Evolutionary conservation across 352 stramenopile species (phyloP).

Genomic region (Phytophthora pluvialis): DNA sequence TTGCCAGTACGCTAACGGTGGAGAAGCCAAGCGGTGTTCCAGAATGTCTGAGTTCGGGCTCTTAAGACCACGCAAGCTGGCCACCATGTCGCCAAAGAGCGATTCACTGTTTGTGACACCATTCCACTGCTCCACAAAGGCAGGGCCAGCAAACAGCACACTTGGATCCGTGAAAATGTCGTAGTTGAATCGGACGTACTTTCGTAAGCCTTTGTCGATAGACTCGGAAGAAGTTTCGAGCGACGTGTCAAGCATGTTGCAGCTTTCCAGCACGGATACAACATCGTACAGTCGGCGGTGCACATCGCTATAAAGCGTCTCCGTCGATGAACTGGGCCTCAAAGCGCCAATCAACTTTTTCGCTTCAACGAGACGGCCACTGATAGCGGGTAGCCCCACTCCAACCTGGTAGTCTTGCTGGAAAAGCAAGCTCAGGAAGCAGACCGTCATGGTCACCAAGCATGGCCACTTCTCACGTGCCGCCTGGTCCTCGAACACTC

Average conservation of each 20-base stretch:
- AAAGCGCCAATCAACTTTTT: conserved; percentile 39
- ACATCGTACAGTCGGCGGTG: conserved; percentile 76
- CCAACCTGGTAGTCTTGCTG: conserved; percentile 39
- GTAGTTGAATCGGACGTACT: conserved; percentile 65
- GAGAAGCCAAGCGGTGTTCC: conserved; percentile 13
- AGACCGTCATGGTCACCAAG: conserved; percentile 59
- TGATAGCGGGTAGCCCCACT: conserved; percentile 44
- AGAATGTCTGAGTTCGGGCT: conserved; percentile 4
- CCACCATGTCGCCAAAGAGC: conserved; percentile 2
- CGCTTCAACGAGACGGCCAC: conserved; percentile 50
- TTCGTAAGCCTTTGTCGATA: conserved; percentile 43
- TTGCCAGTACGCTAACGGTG: conserved; percentile 24
- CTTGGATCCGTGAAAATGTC: conserved; percentile 51
- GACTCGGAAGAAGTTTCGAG: conserved; percentile 13
- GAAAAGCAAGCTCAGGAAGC: conserved; percentile 65
- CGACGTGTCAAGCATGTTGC: conserved; percentile 51
- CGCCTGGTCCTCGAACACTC: conserved; percentile 55
- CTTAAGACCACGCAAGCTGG: background rate
- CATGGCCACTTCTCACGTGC: conserved; percentile 54
- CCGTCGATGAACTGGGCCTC: conserved; percentile 23
- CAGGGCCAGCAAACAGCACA: conserved; percentile 33
- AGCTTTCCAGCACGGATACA: conserved; percentile 61
- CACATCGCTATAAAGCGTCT: conserved; percentile 42
- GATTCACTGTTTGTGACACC: conserved; percentile 5
- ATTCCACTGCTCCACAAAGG: conserved; percentile 4